Evolutionary conservation across 805 yeast species (phyloP), one percentile per base, ranked within the genome.

Genomic region (Helenozyma baotianmanensis): DNA sequence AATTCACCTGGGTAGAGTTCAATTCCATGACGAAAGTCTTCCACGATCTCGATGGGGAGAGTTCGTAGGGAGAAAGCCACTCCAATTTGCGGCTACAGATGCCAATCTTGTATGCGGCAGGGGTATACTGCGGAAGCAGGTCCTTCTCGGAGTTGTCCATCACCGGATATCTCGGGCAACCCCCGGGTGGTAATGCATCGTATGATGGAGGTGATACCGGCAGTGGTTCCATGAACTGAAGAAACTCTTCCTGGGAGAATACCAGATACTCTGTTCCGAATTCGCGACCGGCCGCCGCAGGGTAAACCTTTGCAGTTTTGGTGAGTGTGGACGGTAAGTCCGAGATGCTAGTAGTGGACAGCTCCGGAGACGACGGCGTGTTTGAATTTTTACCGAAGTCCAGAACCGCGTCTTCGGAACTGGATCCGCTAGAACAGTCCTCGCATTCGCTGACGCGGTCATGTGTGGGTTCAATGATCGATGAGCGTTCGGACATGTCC

Each of bases 1-100:
- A 62, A 55, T 83, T 83, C 22, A 89, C 61, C 59, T 86, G 95
- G 2, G 97, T 89, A 13, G 90, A 84, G 64, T 89, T 87, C 31
- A 89, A 63, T 50, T 83, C 94, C 56, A 86, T 66, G 14, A 82
- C 64, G 27, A 72, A 71, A 26, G 71, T 64, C 45, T 68, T 72
- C 97, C 97, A 89, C 9, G 75, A 70, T 40, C 95, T 66, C 7
- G 66, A 54, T 2, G 77, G 68, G 0, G 94, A 70, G 2, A 77
- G 64, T 45, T 82, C 88, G 51, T 80, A 82, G 0, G 96, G 96
- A 4, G 85, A 71, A 2, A 76, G 40, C 81, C 88, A 78, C 56
- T 88, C 96, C 29, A 71, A 49, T 51, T 88, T 89, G 47, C 88
- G 65, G 6, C 72, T 53, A 1, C 81, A 69, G 1, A 73, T 48